Base-by-base conservation (phyloP, 768 basidiomycete genomes). In the Suillus bovinus region DNA sequence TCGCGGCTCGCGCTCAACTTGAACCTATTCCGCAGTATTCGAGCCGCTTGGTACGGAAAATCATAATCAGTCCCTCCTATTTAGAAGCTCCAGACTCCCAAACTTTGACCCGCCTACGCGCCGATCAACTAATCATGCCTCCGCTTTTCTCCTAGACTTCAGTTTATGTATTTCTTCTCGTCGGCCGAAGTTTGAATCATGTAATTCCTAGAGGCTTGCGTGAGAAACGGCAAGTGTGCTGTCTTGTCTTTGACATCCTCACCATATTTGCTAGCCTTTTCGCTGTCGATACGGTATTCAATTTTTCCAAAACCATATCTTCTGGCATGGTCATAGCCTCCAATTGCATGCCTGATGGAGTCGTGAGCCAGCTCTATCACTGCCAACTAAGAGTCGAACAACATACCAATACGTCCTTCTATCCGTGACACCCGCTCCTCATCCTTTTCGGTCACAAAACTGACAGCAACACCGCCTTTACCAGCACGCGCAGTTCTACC, bases 261-360 rank as follows among this genome's bases (percentile, higher is more conserved):
- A 94, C 95, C 94, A 98, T 96, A 60, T 89, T 93, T 1, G 97
- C 96, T 52, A 96, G 76, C 33, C 97, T 85, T 74, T 97, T 95
- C 2, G 96, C 96, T 0, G 90, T 92, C 10, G 91, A 92, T n/a
- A 99, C 95, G 5, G 78, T 76, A 74, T 96, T 97, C 61, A 99
- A 77, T 64, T 88, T 84, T 65, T 93, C 90, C 61, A 99, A 77
- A 4, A 98, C 94, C 64, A 83, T 83, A 11, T 79, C 85, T 73
- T 99, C 97, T 0, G 90, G 85, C 49, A 98, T 72, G 4, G 73
- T 78, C 81, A 96, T 83, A 70, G 91, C 91, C 42, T 80, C 78
- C 22, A 99, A 79, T 71, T 84, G 85, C 11, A 86, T 89, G n/a
- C 87, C 94, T 92, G 72, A 55, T 38, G 39, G 27, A 16, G 49